Conservation (phyloP, 2,329 filamentous ascomycete genomes). For the Zasmidium cellare region DNA sequence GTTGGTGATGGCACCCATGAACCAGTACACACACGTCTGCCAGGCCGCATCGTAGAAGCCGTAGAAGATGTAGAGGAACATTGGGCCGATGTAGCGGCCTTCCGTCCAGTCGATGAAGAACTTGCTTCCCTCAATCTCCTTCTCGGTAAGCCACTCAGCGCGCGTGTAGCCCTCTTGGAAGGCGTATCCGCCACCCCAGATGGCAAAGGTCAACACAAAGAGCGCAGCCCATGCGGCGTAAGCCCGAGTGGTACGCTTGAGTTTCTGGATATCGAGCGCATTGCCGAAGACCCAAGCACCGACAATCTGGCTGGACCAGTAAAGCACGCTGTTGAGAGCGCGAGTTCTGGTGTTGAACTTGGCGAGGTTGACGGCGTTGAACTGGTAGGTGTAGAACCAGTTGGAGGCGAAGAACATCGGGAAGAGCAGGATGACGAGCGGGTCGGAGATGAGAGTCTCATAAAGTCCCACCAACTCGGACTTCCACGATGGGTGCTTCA, state of each 20-base stretch:
- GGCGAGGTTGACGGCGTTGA: slow-evolving; percentile 70
- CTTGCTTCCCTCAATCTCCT: slow-evolving; percentile 15
- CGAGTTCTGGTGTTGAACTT: slow-evolving; percentile 74
- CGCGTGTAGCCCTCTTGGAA: slow-evolving; percentile 66
- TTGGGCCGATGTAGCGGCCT: slow-evolving; percentile 69
- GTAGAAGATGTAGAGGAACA: slow-evolving; percentile 90
- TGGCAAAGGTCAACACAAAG: slow-evolving; percentile 68
- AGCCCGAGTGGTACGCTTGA: slow-evolving; percentile 68
- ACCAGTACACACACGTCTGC: slow-evolving; percentile 93
- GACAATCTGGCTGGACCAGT: slow-evolving; percentile 76
- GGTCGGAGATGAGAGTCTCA: slow-evolving; percentile 69
- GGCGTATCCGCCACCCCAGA: slow-evolving; percentile 82
- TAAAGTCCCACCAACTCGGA: slow-evolving; percentile 75
- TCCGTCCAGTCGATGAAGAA: slow-evolving; percentile 63
- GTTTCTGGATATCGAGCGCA: slow-evolving; percentile 59
- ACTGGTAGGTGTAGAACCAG: slow-evolving; percentile 79
- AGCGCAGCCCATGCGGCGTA: slow-evolving; percentile 63
- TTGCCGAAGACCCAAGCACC: slow-evolving; percentile 73
- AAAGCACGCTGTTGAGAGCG: slow-evolving; percentile 72
- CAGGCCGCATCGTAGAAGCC: slow-evolving; percentile 86
- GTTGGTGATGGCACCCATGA: slow-evolving; percentile 92
- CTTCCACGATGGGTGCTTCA: slow-evolving; percentile 87
- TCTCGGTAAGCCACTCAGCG: slow-evolving; percentile 19
- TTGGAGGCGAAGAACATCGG: slow-evolving; percentile 81
- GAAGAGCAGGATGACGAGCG: slow-evolving; percentile 73